Conservation (phyloP, 495 filamentous ascomycete genomes). For the Talaromyces adpressus region DNA sequence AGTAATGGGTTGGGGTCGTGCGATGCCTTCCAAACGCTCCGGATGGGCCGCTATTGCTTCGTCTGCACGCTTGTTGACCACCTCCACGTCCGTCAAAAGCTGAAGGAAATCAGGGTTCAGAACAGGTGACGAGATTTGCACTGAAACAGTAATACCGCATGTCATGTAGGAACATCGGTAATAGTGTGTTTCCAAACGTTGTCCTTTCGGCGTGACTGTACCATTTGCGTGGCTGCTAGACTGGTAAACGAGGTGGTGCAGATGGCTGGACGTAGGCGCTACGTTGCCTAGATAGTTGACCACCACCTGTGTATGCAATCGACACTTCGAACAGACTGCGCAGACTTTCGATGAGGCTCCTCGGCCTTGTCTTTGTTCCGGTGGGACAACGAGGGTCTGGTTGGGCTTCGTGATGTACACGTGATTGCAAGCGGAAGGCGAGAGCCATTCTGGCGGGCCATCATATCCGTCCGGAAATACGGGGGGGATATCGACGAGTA, state of each 20-base stretch:
- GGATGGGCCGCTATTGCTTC: constrained; percentile 49
- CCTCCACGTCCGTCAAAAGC: constrained; percentile 47
- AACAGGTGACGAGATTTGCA: constrained; percentile 49
- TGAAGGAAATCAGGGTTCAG: constrained; percentile 41
- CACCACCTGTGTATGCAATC: constrained; percentile 45
- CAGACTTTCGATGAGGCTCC: constrained; percentile 42
- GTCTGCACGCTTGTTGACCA: constrained; percentile 46
- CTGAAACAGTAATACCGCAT: constrained; percentile 48
- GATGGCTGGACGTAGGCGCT: constrained; percentile 19
- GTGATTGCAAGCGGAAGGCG: constrained; percentile 47
- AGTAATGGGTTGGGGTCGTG: constrained; percentile 36
- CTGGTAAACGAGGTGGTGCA: constrained; percentile 42
- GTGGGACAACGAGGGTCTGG: constrained; percentile 39
- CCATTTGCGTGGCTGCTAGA: constrained; percentile 26
- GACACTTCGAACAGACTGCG: constrained; percentile 49
- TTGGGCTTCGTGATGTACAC: constrained; percentile 44
- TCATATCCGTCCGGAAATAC: constrained; percentile 27
- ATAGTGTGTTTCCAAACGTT: constrained; percentile 30
- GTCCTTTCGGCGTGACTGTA: constrained; percentile 22
- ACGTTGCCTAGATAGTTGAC: constrained; percentile 30
- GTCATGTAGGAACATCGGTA: constrained; percentile 55
- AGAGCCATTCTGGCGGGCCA: constrained; percentile 25
- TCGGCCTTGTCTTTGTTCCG: constrained; percentile 5
- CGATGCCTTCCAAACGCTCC: constrained; percentile 48
- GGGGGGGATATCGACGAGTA: constrained; percentile 46